Evolutionary conservation across 768 basidiomycete genomes (phyloP).

Genomic region (Podaxis pistillaris): DNA sequence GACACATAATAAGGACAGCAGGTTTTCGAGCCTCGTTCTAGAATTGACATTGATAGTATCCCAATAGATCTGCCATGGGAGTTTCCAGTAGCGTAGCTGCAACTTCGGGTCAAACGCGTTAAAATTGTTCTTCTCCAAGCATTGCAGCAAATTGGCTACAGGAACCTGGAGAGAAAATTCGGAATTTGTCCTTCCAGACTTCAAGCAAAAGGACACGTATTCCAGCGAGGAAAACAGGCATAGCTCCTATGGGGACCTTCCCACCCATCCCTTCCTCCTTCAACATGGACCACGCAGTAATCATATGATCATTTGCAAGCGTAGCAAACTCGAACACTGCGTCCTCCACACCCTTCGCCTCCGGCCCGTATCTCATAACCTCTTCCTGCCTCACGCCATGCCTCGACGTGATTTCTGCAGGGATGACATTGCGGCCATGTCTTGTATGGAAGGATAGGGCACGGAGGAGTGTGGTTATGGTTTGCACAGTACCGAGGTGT

Average conservation of each 20-base stretch:
- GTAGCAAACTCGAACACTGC: conserved; percentile 85
- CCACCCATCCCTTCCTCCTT: conserved; percentile 45
- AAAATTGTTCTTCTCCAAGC: conserved; percentile 70
- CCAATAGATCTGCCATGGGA: conserved; percentile 68
- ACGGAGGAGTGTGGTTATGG: conserved; percentile 67
- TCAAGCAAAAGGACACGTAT: conserved; percentile 43
- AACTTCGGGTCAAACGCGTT: conserved; percentile 65
- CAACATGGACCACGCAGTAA: conserved; percentile 71
- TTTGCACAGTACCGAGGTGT: conserved; percentile 76
- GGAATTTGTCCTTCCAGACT: conserved; percentile 18
- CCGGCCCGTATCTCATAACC: conserved; percentile 57
- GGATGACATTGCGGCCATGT: conserved; percentile 70
- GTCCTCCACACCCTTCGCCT: conserved; percentile 63
- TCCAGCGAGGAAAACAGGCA: conserved; percentile 72
- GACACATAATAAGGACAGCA: not conserved
- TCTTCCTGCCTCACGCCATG: conserved; percentile 83
- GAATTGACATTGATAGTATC: conserved; percentile 39
- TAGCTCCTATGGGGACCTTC: conserved; percentile 53
- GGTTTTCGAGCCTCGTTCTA: conserved; percentile 20
- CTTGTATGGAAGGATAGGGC: conserved; percentile 76
- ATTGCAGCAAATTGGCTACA: conserved; percentile 58
- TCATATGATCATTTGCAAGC: conserved; percentile 75
- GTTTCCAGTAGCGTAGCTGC: conserved; percentile 69
- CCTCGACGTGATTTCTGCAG: conserved; percentile 77
- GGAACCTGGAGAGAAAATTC: conserved; percentile 50